Conservation (phyloP, 192 early-diverging fungal species). For the Coemansia furcata region DNA sequence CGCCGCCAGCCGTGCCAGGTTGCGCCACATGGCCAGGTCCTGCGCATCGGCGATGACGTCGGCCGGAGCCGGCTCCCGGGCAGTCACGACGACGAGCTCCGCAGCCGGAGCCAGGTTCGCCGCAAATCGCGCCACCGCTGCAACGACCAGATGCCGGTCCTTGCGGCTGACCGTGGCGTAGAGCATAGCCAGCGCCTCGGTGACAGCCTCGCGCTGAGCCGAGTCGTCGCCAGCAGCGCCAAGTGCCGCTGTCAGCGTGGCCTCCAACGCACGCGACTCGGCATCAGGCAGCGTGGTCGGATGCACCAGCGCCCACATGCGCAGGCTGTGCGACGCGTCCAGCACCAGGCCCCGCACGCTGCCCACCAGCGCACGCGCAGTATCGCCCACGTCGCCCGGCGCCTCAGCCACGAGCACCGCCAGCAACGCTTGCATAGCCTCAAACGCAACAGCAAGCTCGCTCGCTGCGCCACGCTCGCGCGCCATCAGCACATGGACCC, state of each 20-base stretch:
- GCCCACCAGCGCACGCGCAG: background rate
- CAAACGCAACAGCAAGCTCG: conserved; percentile 46
- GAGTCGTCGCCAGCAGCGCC: background rate
- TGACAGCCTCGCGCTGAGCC: conserved; percentile 10
- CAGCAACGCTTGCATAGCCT: conserved; percentile 20
- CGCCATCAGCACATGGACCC: conserved; percentile 17
- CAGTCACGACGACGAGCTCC: background rate
- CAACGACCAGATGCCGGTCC: conserved; percentile 29
- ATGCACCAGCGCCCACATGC: conserved; percentile 29
- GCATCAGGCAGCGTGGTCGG: conserved; percentile 29
- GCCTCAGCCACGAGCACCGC: background rate
- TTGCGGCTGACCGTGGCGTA: conserved; percentile 34
- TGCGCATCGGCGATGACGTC: conserved; percentile 19
- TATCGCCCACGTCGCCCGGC: background rate
- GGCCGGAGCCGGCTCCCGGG: conserved; percentile 7
- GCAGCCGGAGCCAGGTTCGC: background rate
- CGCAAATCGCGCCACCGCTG: conserved; percentile 22
- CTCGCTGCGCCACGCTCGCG: conserved; percentile 16
- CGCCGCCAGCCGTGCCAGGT: conserved; percentile 1
- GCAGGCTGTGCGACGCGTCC: conserved; percentile 34
- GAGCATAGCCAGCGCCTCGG: conserved; percentile 49
- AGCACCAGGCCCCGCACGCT: conserved; percentile 16
- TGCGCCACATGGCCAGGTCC: conserved; percentile 23
- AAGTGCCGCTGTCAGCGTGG: background rate
- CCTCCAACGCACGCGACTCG: conserved; percentile 25